These are phyloP conservation scores for Phytopythium delawarense DNA, from an alignment of 352 stramenopile genomes.

Conservation along the genomic window DNA sequence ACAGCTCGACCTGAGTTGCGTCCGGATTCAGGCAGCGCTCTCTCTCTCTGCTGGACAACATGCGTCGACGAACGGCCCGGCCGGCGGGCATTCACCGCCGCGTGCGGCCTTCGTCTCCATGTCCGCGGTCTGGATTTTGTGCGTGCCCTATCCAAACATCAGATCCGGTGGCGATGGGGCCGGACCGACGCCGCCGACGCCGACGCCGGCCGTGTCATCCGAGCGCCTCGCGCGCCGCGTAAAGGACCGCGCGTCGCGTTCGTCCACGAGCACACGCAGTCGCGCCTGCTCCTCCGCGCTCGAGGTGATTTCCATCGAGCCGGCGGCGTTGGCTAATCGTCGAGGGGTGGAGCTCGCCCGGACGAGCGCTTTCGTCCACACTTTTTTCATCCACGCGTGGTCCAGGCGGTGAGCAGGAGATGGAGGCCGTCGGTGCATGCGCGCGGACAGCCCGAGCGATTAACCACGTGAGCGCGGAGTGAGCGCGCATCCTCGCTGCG, in stretches of 20 bases:
- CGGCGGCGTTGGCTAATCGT: slow-evolving; percentile 1
- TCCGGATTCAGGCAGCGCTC: no score
- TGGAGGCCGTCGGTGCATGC: neutral
- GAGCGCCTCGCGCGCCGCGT: neutral
- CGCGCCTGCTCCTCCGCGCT: neutral
- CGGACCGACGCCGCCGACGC: neutral
- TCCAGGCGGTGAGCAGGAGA: neutral
- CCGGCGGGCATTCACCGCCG: neutral
- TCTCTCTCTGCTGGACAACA: no score
- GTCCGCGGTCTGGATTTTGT: neutral
- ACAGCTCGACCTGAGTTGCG: neutral
- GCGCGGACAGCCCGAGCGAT: neutral
- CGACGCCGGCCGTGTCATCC: slow-evolving; percentile 1
- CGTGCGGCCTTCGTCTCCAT: neutral
- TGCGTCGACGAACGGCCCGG: no score
- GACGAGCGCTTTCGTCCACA: neutral
- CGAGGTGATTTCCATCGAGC: neutral
- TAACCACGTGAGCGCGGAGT: neutral
- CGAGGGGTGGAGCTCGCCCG: neutral
- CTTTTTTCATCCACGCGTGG: neutral
- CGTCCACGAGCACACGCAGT: neutral
- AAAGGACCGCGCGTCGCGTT: slow-evolving; percentile 1
- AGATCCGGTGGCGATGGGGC: neutral
- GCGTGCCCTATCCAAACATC: neutral
- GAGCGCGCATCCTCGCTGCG: neutral